Base-by-base conservation (phyloP, 78 protist species). In the Isochrysis galbana region DNA sequence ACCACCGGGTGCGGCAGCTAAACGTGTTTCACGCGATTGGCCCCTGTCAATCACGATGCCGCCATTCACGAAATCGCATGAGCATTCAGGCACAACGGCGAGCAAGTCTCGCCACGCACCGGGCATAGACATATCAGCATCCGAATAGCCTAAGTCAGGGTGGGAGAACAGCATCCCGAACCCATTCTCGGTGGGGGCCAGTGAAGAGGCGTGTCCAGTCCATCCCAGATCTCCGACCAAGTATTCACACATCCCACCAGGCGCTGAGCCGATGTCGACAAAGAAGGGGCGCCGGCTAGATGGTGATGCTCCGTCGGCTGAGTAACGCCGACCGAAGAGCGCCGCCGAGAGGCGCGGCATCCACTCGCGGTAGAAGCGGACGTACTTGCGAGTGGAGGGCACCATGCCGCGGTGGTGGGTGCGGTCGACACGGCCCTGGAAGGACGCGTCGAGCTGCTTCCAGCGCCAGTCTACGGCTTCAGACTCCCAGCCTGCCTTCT, bases 341-440 rank as follows among this genome's bases (percentile, higher is more conserved):
- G 3, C 74, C 36, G 74, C 29, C n/a, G 10, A 23, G 29, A 61
- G 74, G 36, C 5, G 29, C 14, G 74, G 74, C 74, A 61, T 7
- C 74, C 74, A 61, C n/a, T 61, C 74, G 74, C 74, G 74, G 74
- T 61, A 61, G 74, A 61, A 61, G 74, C 74, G 74, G 36, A 61
- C 74, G 74, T 61, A 51, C 61, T 51, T 51, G 29, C 14, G 7
- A 14, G 61, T 51, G 29, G 61, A 51, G 14, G 61, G 61, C 61
- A 14, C 14, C 29, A 51, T 19, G 61, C 7, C 61, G n/a, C n/a
- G n/a, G n/a, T n/a, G n/a, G 29, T 51, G 29, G 61, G 61, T 51
- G 61, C 61, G 61, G 29, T 14, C 29, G 61, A 19, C 14, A 14
- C 29, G 29, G 29, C 14, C 14, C 29, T 7, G 14, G 29, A 51